These are phyloP conservation scores for Candolleomyces aberdarensis DNA, from an alignment of 768 basidiomycete genomes.

Conservation along the genomic window DNA sequence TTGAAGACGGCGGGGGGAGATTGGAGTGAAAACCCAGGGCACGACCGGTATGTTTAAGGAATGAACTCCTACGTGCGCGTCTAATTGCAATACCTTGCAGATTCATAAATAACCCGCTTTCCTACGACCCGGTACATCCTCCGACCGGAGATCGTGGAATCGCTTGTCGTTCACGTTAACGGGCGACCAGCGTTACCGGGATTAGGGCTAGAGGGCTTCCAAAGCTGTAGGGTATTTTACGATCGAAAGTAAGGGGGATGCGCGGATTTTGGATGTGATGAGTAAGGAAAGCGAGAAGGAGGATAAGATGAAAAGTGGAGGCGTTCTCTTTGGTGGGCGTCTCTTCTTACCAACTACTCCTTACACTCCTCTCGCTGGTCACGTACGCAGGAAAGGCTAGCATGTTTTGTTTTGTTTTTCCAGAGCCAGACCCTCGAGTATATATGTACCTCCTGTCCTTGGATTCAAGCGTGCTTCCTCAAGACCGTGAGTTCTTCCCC, in stretches of 20 bases:
- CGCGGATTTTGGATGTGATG: slow-evolving; percentile 83
- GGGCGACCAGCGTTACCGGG: slow-evolving; percentile 76
- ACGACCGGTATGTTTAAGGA: slow-evolving; percentile 94
- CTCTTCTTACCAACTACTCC: too few species aligned
- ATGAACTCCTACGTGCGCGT: slow-evolving; percentile 28
- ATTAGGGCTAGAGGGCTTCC: slow-evolving; percentile 87
- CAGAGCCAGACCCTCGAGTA: slow-evolving; percentile 92
- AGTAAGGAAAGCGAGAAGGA: slow-evolving; percentile 61
- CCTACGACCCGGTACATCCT: slow-evolving; percentile 89
- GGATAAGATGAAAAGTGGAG: slow-evolving; percentile 96
- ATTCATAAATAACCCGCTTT: slow-evolving; percentile 36
- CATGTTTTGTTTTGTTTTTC: too few species aligned
- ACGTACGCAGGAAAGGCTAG: background rate
- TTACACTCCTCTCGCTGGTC: too few species aligned
- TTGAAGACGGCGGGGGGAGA: slow-evolving; percentile 54
- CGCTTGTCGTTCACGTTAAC: slow-evolving; percentile 89
- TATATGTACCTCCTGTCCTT: slow-evolving; percentile 83
- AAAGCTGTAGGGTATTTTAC: slow-evolving; percentile 81
- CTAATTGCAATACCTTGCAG: background rate
- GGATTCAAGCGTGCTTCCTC: slow-evolving; percentile 63
- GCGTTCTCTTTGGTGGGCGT: slow-evolving; percentile 86
- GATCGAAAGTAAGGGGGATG: slow-evolving; percentile 76
- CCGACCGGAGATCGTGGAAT: slow-evolving; percentile 93
- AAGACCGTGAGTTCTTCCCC: slow-evolving; percentile 55
- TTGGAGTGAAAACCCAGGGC: slow-evolving; percentile 37